Conservation (phyloP, 176 grass and related monocot genomes). For the Oryza rufipogon region DNA sequence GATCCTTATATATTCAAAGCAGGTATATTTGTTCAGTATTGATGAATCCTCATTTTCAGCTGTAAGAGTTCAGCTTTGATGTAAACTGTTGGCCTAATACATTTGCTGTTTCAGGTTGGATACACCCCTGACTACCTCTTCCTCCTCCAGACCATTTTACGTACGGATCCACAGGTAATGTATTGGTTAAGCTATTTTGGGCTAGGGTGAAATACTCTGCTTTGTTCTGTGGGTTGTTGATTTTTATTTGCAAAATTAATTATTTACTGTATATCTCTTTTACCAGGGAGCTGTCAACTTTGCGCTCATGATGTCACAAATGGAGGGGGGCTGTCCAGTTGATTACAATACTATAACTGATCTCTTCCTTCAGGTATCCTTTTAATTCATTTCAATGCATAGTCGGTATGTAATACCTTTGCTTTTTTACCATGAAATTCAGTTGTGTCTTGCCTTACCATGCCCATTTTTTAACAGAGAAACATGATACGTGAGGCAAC, state of each 20-base stretch:
- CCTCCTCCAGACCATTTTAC: constrained; percentile 91
- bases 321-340: constrained; percentile 94
- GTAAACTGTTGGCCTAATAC: constrained; percentile 32
- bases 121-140: constrained; percentile 95
- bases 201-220: not conserved
- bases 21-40: constrained; percentile 53
- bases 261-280: constrained; percentile 13
- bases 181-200: constrained; percentile 10
- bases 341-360: constrained; percentile 99
- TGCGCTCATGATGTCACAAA: constrained; percentile 99
- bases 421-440: not conserved
- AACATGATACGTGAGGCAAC: constrained; percentile 97
- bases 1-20: constrained; percentile 93
- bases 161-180: constrained; percentile 89
- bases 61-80: constrained; percentile 34
- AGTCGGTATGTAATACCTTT: constrained; percentile 21
- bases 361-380: constrained; percentile 91
- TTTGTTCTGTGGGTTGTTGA: constrained; percentile 24
- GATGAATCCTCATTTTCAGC: constrained; percentile 10
- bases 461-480: constrained; percentile 53
- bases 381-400: constrained; percentile 35
- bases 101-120: constrained; percentile 69
- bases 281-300: constrained; percentile 92
- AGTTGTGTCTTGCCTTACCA: constrained; percentile 24
- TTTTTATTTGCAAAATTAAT: constrained; percentile 27